phyloP scores from a whole-genome alignment of 805 yeast genomes.

The Saccharomycopsis amapae region DNA sequence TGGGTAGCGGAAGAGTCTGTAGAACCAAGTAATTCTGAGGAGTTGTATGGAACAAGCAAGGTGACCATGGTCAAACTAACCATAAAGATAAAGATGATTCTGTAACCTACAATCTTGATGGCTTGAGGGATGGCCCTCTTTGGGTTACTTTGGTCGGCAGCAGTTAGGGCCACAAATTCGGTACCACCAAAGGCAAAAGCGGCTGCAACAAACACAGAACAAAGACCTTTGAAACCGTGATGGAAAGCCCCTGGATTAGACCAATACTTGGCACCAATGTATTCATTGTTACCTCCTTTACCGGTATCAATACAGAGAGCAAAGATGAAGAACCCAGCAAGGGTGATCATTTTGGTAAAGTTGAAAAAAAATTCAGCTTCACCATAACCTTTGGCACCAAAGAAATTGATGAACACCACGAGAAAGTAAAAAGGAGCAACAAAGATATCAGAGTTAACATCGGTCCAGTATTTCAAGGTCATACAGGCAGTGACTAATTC shows the following conservation, averaged over 20 bases:
- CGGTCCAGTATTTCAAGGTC: conserved; percentile 53
- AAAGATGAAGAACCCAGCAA: conserved; percentile 50
- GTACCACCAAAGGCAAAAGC: conserved; percentile 59
- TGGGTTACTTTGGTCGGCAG: conserved; percentile 51
- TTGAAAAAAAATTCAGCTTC: conserved; percentile 63
- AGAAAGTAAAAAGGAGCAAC: conserved; percentile 45
- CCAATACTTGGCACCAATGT: conserved; percentile 47
- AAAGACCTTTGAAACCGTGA: conserved; percentile 49
- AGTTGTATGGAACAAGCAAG: conserved; percentile 46
- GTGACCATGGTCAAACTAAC: conserved; percentile 42
- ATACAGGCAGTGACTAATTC: conserved; percentile 60
- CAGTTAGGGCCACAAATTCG: conserved; percentile 52
- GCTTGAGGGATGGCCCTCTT: conserved; percentile 50
- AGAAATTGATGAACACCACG: conserved; percentile 39
- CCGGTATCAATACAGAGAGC: conserved; percentile 40
- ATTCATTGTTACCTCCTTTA: conserved; percentile 37
- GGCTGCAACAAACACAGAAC: conserved; percentile 45
- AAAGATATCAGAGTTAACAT: conserved; percentile 50
- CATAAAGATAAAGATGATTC: conserved; percentile 45
- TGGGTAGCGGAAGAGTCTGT: conserved; percentile 34
- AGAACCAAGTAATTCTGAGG: conserved; percentile 37
- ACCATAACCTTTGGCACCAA: conserved; percentile 53
- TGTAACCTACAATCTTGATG: conserved; percentile 48
- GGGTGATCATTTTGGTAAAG: conserved; percentile 53
- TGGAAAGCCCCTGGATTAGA: conserved; percentile 47